Base-by-base conservation (phyloP, 2,329 filamentous ascomycete genomes). In the Penicillium palitans region DNA sequence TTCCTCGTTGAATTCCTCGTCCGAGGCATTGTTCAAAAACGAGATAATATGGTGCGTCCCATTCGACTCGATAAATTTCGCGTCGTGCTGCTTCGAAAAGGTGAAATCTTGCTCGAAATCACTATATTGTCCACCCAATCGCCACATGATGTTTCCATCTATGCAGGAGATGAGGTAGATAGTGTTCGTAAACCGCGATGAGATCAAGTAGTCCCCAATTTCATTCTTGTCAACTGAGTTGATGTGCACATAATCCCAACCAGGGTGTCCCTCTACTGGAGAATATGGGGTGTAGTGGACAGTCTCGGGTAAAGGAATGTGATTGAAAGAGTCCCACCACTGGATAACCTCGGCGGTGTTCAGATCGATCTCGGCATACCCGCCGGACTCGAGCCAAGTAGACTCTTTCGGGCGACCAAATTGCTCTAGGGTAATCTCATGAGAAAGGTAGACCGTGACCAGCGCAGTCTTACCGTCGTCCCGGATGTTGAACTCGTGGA, bases 191-290 rank as follows among this genome's bases (percentile, higher is more conserved):
- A 74, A 73, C 4, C 76, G 72, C 33, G 71, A 68, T 0, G 76
- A 78, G 13, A 78, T 62, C 24, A 78, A 45, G 42, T 73, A 77
- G 54, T 78, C 72, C 4, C 76, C 76, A 13, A 69, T 61, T 3
- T 54, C 59, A 48, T 74, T 74, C 54, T 72, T 76, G 53, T 77
- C 75, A 25, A 77, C 66, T 2, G 74, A 69, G 56, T 78, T 79
- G 48, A 74, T 66, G 46, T 79, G 77, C 58, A 74, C 65, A 54
- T 72, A 74, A 52, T 74, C 71, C 70, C 69, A 73, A 2, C 71
- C 71, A 2, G 70, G 70, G 10, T 47, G 35, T 19, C 54, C 63
- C 31, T 59, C 59, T 9, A 51, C 40, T 0, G n/a, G 21, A 19
- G 64, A 63, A n/a, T 35, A 24, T 6, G 29, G 52, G 13, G 24